Evolutionary conservation across 306 rosid species (phyloP).

Genomic region (Quercus agrifolia): DNA sequence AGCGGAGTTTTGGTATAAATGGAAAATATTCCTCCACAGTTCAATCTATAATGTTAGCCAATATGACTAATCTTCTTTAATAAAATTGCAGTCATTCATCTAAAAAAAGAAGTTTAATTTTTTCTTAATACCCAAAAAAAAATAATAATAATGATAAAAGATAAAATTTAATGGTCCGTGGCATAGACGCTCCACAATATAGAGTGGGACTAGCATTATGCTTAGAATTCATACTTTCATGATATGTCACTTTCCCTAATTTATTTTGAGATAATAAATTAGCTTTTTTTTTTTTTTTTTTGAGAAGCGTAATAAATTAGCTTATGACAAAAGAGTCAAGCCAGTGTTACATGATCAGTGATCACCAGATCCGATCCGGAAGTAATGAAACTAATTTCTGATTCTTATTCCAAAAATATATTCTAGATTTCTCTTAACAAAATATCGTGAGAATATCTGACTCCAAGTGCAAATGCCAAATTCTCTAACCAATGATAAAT

Average conservation of each 20-base stretch:
- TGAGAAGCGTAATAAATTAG: not conserved
- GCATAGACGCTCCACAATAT: not conserved
- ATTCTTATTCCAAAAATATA: too few species aligned
- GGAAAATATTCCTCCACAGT: rapidly evolving
- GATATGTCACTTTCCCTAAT: not conserved
- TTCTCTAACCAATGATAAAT: not conserved
- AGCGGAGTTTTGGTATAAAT: rapidly evolving
- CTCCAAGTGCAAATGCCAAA: too few species aligned
- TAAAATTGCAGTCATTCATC: too few species aligned
- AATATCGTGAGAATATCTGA: not conserved
- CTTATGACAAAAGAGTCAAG: slow-evolving; percentile 16
- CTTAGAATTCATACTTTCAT: slow-evolving; percentile 11
- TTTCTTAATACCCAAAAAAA: not conserved
- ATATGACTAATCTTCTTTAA: too few species aligned
- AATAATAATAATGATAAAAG: not conserved
- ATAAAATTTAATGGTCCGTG: not conserved
- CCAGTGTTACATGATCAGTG: not conserved
- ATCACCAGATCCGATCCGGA: slow-evolving; percentile 23
- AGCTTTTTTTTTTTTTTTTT: too few species aligned
- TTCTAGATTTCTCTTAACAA: not conserved
- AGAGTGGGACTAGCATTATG: not conserved
- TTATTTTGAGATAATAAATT: not conserved
- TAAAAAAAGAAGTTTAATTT: too few species aligned
- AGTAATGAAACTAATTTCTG: not conserved
- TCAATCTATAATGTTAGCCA: too few species aligned